Base-by-base conservation (phyloP, 345 rosid species). In the Clarkia xantiana region DNA sequence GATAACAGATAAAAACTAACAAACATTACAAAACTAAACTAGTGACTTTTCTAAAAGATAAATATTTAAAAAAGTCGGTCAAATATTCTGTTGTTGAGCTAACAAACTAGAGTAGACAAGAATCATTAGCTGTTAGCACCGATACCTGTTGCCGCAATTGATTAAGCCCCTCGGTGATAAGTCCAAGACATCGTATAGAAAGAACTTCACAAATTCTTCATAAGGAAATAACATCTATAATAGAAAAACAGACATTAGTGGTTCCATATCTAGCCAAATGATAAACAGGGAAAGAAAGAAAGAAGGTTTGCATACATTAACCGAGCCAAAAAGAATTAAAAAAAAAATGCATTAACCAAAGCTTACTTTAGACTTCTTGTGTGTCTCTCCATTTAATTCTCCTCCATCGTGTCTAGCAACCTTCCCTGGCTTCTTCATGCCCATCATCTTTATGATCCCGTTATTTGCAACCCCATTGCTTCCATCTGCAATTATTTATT, bases 91-190 rank as follows among this genome's bases (percentile, higher is more conserved):
- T 22, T 22, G 5, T 22, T 22, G 25, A 22, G 25, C 25, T 22
- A 22, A 22, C 25, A 22, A 22, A 22, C 25, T 22, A 22, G 25
- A 22, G 25, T 22, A 22, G 25, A 22, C 2, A 22, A 22, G 5
- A 22, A 22, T 22, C 5, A 22, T 22, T 22, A 22, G 3, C 5
- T 22, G 25, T 2, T 22, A 22, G 5, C 5, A 22, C 3, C 10
- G 17, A 16, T 63, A 81, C 91, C 87, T 85, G 79, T 85, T 85
- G 56, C 95, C 91, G 48, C 85, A 77, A 68, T 85, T 85, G 51
- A 79, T 57, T 44, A 85, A 91, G 6, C 95, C 95, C 70, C 87
- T 81, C 29, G 95, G 95, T 44, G 72, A 76, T 51, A 82, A 67
- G 66, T 63, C 66, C 56, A 77, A 67, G 51, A 71, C 75, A 57